Conservation (phyloP, 306 rosid genomes). For the Quercus glauca region DNA sequence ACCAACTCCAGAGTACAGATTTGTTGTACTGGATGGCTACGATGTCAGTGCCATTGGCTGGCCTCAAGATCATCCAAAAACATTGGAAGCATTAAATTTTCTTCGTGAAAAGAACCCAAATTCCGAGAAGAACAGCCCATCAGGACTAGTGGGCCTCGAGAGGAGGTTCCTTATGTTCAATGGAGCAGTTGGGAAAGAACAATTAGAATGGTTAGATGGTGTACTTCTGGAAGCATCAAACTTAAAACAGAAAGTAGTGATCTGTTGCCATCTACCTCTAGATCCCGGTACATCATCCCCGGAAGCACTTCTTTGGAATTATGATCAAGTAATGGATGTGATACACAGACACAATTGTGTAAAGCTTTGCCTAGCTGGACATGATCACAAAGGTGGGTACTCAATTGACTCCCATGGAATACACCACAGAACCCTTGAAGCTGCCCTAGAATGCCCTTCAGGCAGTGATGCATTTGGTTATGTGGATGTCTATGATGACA, state of each 20-base stretch:
- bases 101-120: slow-evolving; percentile 76
- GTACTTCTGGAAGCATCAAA: slow-evolving; percentile 65
- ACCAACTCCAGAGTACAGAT: slow-evolving; percentile 64
- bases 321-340: slow-evolving; percentile 69
- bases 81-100: slow-evolving; percentile 56
- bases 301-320: slow-evolving; percentile 84
- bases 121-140: slow-evolving; percentile 75
- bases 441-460: slow-evolving; percentile 89
- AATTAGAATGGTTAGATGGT: slow-evolving; percentile 69
- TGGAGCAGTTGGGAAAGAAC: slow-evolving; percentile 85
- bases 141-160: slow-evolving; percentile 59
- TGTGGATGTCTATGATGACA: slow-evolving; percentile 64
- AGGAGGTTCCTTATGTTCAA: slow-evolving; percentile 93
- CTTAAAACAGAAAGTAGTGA: slow-evolving; percentile 65
- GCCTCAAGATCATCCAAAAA: slow-evolving; percentile 71
- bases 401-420: slow-evolving; percentile 75
- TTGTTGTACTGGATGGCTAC: slow-evolving; percentile 78
- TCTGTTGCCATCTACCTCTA: slow-evolving; percentile 81
- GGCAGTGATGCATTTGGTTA: slow-evolving; percentile 70
- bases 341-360: slow-evolving; percentile 72
- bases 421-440: slow-evolving; percentile 88
- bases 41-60: slow-evolving; percentile 91
- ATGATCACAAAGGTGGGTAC: slow-evolving; percentile 85
- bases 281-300: slow-evolving; percentile 56
- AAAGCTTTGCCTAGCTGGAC: slow-evolving; percentile 77